These are phyloP conservation scores for Zopfochytrium polystomum DNA, from an alignment of 371 early-diverging fungal genomes.

Conservation along the genomic window DNA sequence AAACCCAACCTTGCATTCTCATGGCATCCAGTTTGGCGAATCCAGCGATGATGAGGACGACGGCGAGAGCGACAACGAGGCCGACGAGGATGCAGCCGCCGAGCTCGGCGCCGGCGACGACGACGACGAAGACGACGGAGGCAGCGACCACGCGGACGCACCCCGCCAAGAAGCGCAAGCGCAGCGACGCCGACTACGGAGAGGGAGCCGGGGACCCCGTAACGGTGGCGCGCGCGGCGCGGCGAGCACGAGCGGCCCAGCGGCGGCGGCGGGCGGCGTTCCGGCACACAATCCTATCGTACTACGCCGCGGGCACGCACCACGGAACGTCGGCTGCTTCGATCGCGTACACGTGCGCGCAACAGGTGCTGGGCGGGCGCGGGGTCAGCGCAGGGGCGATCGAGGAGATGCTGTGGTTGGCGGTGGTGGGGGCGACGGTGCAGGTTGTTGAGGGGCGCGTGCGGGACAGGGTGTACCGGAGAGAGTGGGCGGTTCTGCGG, in stretches of 20 bases:
- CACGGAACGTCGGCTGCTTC: constrained; percentile 58
- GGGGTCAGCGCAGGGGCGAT: constrained; percentile 54
- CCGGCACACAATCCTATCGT: constrained; percentile 17
- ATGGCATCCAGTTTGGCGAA: neutral
- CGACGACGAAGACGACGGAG: constrained; percentile 21
- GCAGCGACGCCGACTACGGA: too few species aligned
- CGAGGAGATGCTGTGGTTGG: constrained; percentile 62
- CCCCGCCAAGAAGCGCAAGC: too few species aligned
- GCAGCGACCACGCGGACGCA: neutral
- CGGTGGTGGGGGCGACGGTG: too few species aligned
- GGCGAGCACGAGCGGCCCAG: neutral
- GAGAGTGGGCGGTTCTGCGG: too few species aligned
- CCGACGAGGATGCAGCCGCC: constrained; percentile 16
- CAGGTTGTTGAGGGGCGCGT: too few species aligned
- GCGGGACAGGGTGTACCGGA: too few species aligned
- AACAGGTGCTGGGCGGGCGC: too few species aligned
- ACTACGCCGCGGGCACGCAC: constrained; percentile 35
- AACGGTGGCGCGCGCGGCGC: too few species aligned
- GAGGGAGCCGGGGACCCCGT: too few species aligned
- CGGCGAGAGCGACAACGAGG: constrained; percentile 33
- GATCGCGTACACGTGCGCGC: constrained; percentile 55
- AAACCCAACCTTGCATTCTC: too few species aligned
- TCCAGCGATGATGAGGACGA: constrained; percentile 15
- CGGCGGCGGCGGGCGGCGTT: constrained; percentile 13
- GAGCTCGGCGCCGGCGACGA: neutral